These are phyloP conservation scores for Phaeolepiota aurea DNA, from an alignment of 768 basidiomycete genomes.

Conservation along the genomic window DNA sequence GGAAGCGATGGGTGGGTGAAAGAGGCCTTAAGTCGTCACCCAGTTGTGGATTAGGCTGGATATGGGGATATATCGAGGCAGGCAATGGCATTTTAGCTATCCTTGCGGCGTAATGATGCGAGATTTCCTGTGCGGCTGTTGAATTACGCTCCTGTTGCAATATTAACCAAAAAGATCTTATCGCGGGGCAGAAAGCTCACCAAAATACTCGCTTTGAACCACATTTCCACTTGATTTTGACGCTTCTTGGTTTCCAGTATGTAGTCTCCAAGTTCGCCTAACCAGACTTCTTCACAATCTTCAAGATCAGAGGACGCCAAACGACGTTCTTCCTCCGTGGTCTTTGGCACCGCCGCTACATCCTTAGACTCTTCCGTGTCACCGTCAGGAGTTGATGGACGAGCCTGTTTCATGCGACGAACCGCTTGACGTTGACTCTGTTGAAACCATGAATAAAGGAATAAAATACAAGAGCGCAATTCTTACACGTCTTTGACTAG, in stretches of 20 bases:
- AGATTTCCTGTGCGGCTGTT: slow-evolving; percentile 47
- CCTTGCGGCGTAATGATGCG: slow-evolving; percentile 47
- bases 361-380: slow-evolving; percentile 16
- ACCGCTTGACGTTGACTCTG: slow-evolving; percentile 16
- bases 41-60: slow-evolving; percentile 9
- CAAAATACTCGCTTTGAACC: slow-evolving; percentile 60
- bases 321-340: slow-evolving; percentile 32
- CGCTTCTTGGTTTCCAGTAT: slow-evolving; percentile 65
- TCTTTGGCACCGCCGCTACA: slow-evolving; percentile 17
- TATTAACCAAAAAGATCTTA: slow-evolving; percentile 1
- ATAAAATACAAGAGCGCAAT: slow-evolving; percentile 2
- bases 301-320: slow-evolving; percentile 72
- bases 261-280: slow-evolving; percentile 60
- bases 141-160: slow-evolving; percentile 58
- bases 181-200: slow-evolving; percentile 28
- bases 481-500: slow-evolving; percentile 48
- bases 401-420: slow-evolving; percentile 19
- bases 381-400: slow-evolving; percentile 17
- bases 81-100: slow-evolving; percentile 37
- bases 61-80: slow-evolving; percentile 22
- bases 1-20: slow-evolving; percentile 14
- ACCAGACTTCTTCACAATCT: slow-evolving; percentile 75
- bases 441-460: background rate
- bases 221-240: slow-evolving; percentile 62
- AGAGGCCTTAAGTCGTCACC: slow-evolving; percentile 22